A percentile compares a stretch with the other conserved stretches of the same genome.
These are phyloP conservation scores for Darksidea phi DNA, from an alignment of 495 filamentous ascomycete species.

Conservation along the genomic window DNA sequence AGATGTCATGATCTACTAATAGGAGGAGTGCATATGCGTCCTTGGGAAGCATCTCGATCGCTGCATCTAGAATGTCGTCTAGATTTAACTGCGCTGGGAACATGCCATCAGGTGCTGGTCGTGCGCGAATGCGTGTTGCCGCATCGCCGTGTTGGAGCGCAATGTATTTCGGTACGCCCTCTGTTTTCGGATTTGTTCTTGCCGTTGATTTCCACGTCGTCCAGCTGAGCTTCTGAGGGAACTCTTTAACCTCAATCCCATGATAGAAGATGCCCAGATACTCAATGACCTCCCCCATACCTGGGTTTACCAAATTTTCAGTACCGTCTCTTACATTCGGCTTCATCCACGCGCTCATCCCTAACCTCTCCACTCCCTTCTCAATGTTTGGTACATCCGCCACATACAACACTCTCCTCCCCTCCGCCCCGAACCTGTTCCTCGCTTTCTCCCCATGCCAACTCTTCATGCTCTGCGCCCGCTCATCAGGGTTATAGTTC, in stretches of 20 bases:
- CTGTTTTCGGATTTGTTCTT: slow-evolving; percentile 14
- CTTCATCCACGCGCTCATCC: slow-evolving; percentile 39
- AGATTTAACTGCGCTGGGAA: slow-evolving; percentile 60
- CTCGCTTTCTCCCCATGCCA: slow-evolving; percentile 51
- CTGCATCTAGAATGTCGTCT: slow-evolving; percentile 62
- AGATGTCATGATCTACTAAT: slow-evolving; percentile 62
- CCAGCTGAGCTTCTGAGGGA: slow-evolving; percentile 46
- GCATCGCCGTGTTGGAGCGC: slow-evolving; percentile 46
- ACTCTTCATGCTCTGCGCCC: slow-evolving; percentile 57
- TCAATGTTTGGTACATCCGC: slow-evolving; percentile 47
- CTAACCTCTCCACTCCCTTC: slow-evolving; percentile 41
- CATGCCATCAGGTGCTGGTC: slow-evolving; percentile 48
- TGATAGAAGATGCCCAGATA: slow-evolving; percentile 65
- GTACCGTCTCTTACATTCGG: slow-evolving; percentile 23
- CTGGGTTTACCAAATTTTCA: not conserved
- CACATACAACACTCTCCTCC: slow-evolving; percentile 56
- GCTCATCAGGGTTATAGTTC: slow-evolving; percentile 52
- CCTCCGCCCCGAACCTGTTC: slow-evolving; percentile 52
- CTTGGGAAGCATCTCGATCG: slow-evolving; percentile 54
- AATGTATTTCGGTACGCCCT: slow-evolving; percentile 34
- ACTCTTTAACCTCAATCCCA: slow-evolving; percentile 52
- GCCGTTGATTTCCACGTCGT: slow-evolving; percentile 46
- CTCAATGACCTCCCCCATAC: slow-evolving; percentile 42
- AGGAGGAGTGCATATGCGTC: slow-evolving; percentile 63
- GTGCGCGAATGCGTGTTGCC: slow-evolving; percentile 55